Base-by-base conservation (phyloP, 176 grass and related monocot species). In the Cymbopogon citratus region DNA sequence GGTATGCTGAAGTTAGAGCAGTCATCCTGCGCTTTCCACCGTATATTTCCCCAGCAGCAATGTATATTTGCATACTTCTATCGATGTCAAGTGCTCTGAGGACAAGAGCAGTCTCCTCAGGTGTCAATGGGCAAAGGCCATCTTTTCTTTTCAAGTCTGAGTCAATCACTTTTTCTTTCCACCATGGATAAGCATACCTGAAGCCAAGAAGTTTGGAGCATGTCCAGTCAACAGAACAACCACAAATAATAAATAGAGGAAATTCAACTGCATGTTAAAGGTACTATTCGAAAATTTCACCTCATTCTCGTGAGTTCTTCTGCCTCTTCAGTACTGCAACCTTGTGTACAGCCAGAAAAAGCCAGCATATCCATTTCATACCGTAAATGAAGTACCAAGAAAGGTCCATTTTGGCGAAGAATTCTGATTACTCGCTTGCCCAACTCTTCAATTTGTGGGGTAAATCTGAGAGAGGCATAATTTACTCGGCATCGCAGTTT, bases 331-430 rank as follows among this genome's bases (percentile, higher is more conserved):
- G 63, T 64, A 74, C 84, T 95, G 82, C 95, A 98, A 88, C 95
- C 95, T 48, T 98, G 84, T 40, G 90, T 98, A 75, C 95, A 98
- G 12, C 95, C 95, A 65, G 95, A 98, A 71, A 98, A 98, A 41
- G 95, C 95, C 69, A 98, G 76, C 95, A 98, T 98, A 85, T 98
- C 95, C 87, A 95, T 98, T 90, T 98, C 95, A 69, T 95, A 98
- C 28, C 95, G 90, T 61, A 98, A 85, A 79, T 98, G 95, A 78
- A 98, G 92, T 48, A 98, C 95, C 75, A 98, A 83, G 77, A 92
- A 98, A 69, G 95, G 95, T 2, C 96, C 96, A 75, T 91, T 90
- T 83, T 90, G 75, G 21, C 80, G 84, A 46, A 98, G 90, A 67
- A 95, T 95, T 84, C 73, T 93, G 27, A 95, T 91, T 64, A 95